Base-by-base conservation (phyloP, 306 rosid species). In the Fagus crenata region DNA sequence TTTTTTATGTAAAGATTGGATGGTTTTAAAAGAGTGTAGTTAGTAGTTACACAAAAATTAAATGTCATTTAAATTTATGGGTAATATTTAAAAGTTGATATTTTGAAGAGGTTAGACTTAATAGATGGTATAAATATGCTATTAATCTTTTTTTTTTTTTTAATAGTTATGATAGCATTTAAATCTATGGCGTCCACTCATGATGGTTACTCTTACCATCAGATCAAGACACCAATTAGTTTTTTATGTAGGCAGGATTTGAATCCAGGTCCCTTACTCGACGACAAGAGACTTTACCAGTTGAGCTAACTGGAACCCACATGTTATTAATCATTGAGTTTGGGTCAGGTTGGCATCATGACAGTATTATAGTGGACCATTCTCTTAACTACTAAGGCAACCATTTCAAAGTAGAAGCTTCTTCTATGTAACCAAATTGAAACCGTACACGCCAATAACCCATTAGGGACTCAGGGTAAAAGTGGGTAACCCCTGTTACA, bases 351-450 rank as follows among this genome's bases (percentile, higher is more conserved):
- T 64, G 65, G 65, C 39, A 59, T 28, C 17, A 46, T 46, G 51
- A 12, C 51, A 13, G 67, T 60, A 33, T 60, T 32, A 32, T 1
- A 36, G 14, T 35, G 69, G 12, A 35, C 28, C 43, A 8, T 35
- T 43, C 42, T 64, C 9, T 6, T 13, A 14, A 37, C 18, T 40
- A 12, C 2, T 11, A 46, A 46, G 51, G 51, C 42, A 64, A 64
- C 69, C 69, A 14, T 64, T 64, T 36, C 69, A 64, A 37, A 64
- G 69, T 64, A 36, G 46, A 64, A 36, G 46, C 69, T 36, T 64
- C 69, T 36, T 12, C 28, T 22, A 22, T 61, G 13, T 63, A 14
- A 64, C 42, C 42, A 64, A 64, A 64, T 32, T 14, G 36, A 33
- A 61, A 61, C 40, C 42, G 4, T 5, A 61, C 41, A 14, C 8